Evolutionary conservation across 495 filamentous ascomycete species (phyloP), one percentile per base, ranked within the genome.

Genomic region (Penicillium egyptiacum): DNA sequence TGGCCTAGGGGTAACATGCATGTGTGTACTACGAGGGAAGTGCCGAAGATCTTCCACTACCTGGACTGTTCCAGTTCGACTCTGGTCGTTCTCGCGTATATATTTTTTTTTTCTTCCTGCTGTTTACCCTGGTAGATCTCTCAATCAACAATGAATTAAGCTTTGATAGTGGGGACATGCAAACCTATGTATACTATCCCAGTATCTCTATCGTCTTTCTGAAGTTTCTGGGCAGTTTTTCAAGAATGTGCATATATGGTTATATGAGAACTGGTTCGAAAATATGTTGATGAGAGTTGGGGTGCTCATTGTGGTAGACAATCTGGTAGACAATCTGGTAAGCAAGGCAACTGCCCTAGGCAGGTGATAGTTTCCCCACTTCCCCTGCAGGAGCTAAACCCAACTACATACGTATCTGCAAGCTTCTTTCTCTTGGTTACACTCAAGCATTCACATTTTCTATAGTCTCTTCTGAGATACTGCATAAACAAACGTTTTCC

Each of bases 351-450:
- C 40, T 52, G 19, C 28, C 28, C 28, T 9, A 9, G 26, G 26
- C 26, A 33, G 47, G 25, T 26, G 45, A 31, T 37, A 59, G 56
- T 17, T 63, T 56, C 60, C 60, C 63, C 60, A 51, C 56, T 44
- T 59, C 58, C 23, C 55, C 17, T 37, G 53, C 25, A 37, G 9
- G 41, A 50, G 40, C 19, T 35, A 50, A 37, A 35, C 8, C 30
- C 30, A 37, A 50, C 28, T 17, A 33, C 46, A n/a, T n/a, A n/a
- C n/a, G n/a, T n/a, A n/a, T n/a, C 39, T 42, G 20, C 33, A 26
- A 41, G 12, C 35, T 19, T 1, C 25, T 60, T 25, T 8, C 22
- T 25, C 28, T 19, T 11, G 10, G 33, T 51, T 60, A 39, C 53
- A 51, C 40, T 19, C 49, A 55, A 31, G 4, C 12, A 44, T 16